Evolutionary conservation across 2,329 filamentous ascomycete genomes (phyloP), one percentile per base, ranked within the genome.

Genomic region (Lomentospora prolificans): DNA sequence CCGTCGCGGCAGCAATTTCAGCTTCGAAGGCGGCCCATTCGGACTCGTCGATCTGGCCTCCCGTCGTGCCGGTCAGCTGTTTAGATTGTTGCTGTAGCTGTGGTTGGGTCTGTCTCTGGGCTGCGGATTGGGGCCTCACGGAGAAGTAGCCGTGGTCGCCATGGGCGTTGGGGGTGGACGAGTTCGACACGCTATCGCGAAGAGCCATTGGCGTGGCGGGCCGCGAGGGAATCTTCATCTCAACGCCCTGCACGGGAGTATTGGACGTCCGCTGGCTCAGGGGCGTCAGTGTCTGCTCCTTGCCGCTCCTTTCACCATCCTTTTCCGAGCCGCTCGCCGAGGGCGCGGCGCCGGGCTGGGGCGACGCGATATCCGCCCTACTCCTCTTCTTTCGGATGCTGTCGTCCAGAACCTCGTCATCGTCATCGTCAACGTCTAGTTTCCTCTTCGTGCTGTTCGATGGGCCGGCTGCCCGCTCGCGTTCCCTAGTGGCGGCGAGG

Each of bases 21-120:
- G 87, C 87, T 66, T 96, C 86, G 65, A 95, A 95, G 7, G 89
- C 88, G 2, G 88, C 86, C 87, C 88, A 94, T 69, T 94, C 88
- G 55, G 85, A 82, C 64, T 95, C 89, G 65, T 91, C 83, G 7
- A 75, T 71, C 6, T 66, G 60, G 17, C 60, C 57, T 44, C 62
- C 55, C 17, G 59, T 46, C 30, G 56, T 33, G 50, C 39, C 51
- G 27, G 24, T 7, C 7, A 28, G 36, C 54, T 50, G 52, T 17
- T 44, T 61, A 14, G 12, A 53, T 3, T 50, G 51, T 22, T 50
- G 39, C 36, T 53, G 63, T 57, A 31, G 62, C 57, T 44, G 61
- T 28, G 61, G 66, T 1, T 67, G 64, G 1, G 67, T 63, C 4
- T 61, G 65, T 36, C 71, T 70, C 2, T 72, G 58, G 3, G 61